Evolutionary conservation across 768 basidiomycete genomes (phyloP).

Genomic region (Kwoniella shandongensis): DNA sequence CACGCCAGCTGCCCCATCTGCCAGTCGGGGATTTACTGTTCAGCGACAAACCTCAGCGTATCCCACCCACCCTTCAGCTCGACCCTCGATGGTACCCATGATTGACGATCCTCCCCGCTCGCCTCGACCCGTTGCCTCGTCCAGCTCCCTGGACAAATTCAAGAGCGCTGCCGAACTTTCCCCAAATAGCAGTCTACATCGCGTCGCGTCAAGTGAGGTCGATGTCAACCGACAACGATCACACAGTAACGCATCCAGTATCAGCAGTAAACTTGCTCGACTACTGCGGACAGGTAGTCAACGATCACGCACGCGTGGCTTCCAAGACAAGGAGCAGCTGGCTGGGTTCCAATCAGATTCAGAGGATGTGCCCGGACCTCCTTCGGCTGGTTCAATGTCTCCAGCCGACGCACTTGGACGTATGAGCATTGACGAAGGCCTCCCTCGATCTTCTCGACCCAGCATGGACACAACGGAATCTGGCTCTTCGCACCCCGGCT

Average conservation of each 20-base stretch:
- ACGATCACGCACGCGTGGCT: conserved; percentile 12
- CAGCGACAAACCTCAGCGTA: conserved; percentile 13
- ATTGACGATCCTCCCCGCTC: conserved; percentile 25
- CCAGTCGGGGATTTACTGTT: conserved; percentile 4
- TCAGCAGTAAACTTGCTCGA: conserved; percentile 41
- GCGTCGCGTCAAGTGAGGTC: conserved; percentile 35
- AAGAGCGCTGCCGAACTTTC: conserved; percentile 23
- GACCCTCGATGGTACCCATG: conserved; percentile 10
- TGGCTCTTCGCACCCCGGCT: conserved; percentile 12
- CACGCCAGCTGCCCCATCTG: background rate
- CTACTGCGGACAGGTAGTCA: conserved; percentile 41
- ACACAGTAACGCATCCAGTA: conserved; percentile 45
- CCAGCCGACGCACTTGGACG: conserved; percentile 17
- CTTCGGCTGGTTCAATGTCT: conserved; percentile 14
- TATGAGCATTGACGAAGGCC: conserved; percentile 21
- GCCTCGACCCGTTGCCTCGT: conserved; percentile 32
- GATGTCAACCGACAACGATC: conserved; percentile 41
- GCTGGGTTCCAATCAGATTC: conserved; percentile 9
- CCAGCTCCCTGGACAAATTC: conserved; percentile 37
- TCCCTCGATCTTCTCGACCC: conserved; percentile 1
- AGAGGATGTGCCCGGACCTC: conserved; percentile 17
- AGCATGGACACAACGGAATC: conserved; percentile 31
- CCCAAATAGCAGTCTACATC: conserved; percentile 27
- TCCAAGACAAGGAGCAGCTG: conserved; percentile 10
- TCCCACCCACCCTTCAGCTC: conserved; percentile 7